Base-by-base conservation (phyloP, 768 basidiomycete species). In the Amanita rubescens region DNA sequence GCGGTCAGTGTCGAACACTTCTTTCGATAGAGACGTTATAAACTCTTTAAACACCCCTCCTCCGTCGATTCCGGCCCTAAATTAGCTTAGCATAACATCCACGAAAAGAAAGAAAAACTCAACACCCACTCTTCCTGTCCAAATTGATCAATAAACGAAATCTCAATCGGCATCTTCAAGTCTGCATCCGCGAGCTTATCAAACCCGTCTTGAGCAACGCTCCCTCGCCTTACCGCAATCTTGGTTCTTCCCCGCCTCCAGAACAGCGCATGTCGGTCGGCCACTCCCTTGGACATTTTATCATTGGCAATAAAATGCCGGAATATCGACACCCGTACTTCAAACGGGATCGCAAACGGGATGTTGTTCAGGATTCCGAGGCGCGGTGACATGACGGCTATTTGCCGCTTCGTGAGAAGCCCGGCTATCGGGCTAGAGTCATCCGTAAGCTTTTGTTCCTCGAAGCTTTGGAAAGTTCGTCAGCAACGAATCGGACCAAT, bases 31-130 rank as follows among this genome's bases (percentile, higher is more conserved):
- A 12, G 87, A 90, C 1, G 94, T 99, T 62, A 98, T 80, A 60
- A 98, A 96, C 67, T 98, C 96, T 66, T 98, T 99, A 75, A 96
- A 98, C 4, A 98, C 85, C 0, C 96, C 96, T 2, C 96, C 94
- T 1, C 95, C 94, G 58, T 97, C 95, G 30, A 98, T 95, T 0
- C 94, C 95, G 15, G 86, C 84, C 66, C 88, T 90, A 55, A 25
- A 52, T 54, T 35, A 42, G 27, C 20, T 15, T 46, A n/a, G n/a
- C 14, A 30, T 12, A 30, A 3, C 11, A 17, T 17, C 44, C 12
- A 30, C 15, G 27, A 15, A 15, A 8, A 30, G 22, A 32, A 17
- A 3, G 9, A 6, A 15, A 34, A n/a, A 20, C 17, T 17, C 19
- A 32, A 53, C 49, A 73, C 86, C 67, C 62, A 94, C 90, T 95